Evolutionary conservation across 805 yeast genomes (phyloP).

Genomic region (Torulaspora gathmanii): DNA sequence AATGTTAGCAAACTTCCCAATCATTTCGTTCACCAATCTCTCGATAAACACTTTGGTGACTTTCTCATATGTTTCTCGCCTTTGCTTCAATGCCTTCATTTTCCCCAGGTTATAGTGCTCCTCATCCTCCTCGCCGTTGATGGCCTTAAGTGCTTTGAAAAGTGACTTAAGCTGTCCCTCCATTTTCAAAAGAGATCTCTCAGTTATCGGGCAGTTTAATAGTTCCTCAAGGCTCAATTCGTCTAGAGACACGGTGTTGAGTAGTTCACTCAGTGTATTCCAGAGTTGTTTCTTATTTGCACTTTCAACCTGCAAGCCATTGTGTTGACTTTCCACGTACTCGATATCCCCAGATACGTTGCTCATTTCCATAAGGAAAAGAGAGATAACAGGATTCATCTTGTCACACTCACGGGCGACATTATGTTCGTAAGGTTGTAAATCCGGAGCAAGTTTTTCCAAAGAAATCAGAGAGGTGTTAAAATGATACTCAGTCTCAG

Average conservation of each 20-base stretch:
- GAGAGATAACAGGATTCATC: conserved; percentile 50
- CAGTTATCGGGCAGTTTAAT: conserved; percentile 45
- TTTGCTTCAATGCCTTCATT: conserved; percentile 70
- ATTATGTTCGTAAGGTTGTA: conserved; percentile 41
- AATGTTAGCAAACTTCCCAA: conserved; percentile 40
- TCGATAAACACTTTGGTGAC: conserved; percentile 49
- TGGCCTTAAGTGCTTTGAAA: conserved; percentile 60
- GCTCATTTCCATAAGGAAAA: conserved; percentile 56
- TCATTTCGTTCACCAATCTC: conserved; percentile 44
- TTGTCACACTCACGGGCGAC: conserved; percentile 52
- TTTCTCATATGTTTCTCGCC: conserved; percentile 53
- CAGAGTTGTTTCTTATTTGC: conserved; percentile 74
- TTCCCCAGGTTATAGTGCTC: conserved; percentile 47
- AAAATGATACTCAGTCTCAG: conserved; percentile 56
- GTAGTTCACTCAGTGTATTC: conserved; percentile 61
- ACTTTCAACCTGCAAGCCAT: conserved; percentile 78
- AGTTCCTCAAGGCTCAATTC: conserved; percentile 48
- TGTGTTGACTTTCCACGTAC: conserved; percentile 66
- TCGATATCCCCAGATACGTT: conserved; percentile 64
- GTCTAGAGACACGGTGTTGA: conserved; percentile 66
- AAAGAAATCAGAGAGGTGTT: conserved; percentile 52
- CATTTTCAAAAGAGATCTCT: conserved; percentile 42
- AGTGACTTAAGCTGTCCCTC: conserved; percentile 56
- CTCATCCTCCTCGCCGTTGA: conserved; percentile 45
- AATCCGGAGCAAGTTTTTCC: conserved; percentile 41